Evolutionary conservation across 176 grass and related monocot genomes (phyloP), one percentile per base, ranked within the genome.

Genomic region (Tuctoria greenei): DNA sequence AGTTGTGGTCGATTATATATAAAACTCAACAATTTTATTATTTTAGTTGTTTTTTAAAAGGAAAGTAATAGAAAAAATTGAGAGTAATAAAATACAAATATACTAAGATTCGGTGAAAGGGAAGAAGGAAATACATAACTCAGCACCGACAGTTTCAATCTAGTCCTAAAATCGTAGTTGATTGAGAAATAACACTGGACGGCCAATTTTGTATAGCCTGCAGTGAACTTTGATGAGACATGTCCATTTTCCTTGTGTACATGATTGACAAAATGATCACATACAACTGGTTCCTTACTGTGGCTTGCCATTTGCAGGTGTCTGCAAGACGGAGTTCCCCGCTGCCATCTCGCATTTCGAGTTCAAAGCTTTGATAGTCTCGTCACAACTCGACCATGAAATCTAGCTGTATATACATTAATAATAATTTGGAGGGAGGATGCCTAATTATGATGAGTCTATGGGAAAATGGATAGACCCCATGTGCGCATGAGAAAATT

Each of bases 351-450:
- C 25, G 10, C 51, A 12, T 54, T 16, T 18, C 79, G n/a, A 39
- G 79, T 2, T 83, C 86, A 2, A 88, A 83, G 63, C 80, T 88
- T 47, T 83, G 64, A 88, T 62, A 39, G 56, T 57, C 52, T 36
- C 34, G 2, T 7, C 42, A 54, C 42, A 61, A 61, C 52, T 24
- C 49, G 64, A 78, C 14, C 17, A 14, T 28, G 16, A 26, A 2
- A 37, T 61, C 5, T 25, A 7, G 14, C 16, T 51, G 0, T 7
- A 7, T 26, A n/a, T 7, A 26, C 13, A 43, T 26, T 55, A 34
- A 69, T 27, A 17, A n/a, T n/a, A n/a, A n/a, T n/a, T n/a, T n/a
- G n/a, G n/a, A n/a, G n/a, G n/a, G n/a, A n/a, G n/a, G n/a, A n/a
- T n/a, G n/a, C n/a, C n/a, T n/a, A n/a, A n/a, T n/a, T n/a, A n/a